Base-by-base conservation (phyloP, 345 rosid species). In the Hibiscus mutabilis region DNA sequence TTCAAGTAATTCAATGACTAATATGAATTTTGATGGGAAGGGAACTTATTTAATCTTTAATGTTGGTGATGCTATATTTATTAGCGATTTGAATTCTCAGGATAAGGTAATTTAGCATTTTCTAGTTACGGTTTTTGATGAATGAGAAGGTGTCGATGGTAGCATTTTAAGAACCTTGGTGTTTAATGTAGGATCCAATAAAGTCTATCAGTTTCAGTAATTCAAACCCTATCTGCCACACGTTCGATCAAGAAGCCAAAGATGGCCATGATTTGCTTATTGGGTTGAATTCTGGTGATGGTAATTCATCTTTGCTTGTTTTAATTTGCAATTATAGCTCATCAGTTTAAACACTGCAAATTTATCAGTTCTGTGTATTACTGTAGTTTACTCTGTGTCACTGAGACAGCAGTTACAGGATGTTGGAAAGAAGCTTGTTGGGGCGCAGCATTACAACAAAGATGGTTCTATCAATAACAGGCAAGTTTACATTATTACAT, bases 191-290 rank as follows among this genome's bases (percentile, higher is more conserved):
- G 99, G 99, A 96, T 83, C 98, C 99, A 8, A 85, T 96, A 77
- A 96, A 96, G 84, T 87, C 99, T 64, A 89, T 96, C 79, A 96
- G 93, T 84, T 92, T 96, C 78, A 89, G 93, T 80, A 96, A 87
- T 71, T 88, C 93, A 10, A 91, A 89, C 71, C 99, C 98, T 14
- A 88, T 93, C 68, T 96, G 97, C 79, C 99, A 96, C 75, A 89
- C 98, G 58, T 96, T 92, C 80, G 96, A 96, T 81, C 91, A 85
- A 67, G 93, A 96, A 82, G 87, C 97, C 42, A 91, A 91, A 83
- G 99, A 96, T 80, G 99, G 98, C 8, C 99, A 96, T 84, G 99
- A 96, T 84, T 86, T 96, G 82, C 89, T 96, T 68, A 82, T 96
- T 70, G 99, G 96, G 47, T 76, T 96, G 75, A 93, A 80, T 79